Percentiles rank a stretch among this genome's conserved stretches.
phyloP scores from a whole-genome alignment of 208 protist species.

The Acanthamoeba rhysodes region DNA sequence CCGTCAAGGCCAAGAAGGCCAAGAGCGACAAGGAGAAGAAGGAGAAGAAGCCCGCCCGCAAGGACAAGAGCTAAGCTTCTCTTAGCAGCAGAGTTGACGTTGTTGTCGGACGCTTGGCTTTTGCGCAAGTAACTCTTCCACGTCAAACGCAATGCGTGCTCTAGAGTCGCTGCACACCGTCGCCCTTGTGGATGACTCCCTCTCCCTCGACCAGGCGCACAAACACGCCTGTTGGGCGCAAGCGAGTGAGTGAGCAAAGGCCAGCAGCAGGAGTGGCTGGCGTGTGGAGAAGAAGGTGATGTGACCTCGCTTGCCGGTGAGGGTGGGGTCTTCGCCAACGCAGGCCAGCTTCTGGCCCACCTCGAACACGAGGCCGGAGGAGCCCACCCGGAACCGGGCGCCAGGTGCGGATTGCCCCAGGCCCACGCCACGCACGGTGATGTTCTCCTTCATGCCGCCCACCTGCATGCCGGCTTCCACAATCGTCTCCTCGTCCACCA shows the following conservation, averaged over 20 bases:
- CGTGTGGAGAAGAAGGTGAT: not conserved
- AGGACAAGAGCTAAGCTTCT: constrained; percentile 9
- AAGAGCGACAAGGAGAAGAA: constrained; percentile 21
- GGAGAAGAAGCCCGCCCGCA: constrained; percentile 5
- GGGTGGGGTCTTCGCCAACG: not conserved
- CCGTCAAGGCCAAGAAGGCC: constrained; percentile 15
- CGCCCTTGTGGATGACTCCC: not conserved
- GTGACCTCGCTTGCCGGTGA: not conserved
- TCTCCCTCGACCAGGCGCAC: not conserved
- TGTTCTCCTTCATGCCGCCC: not conserved
- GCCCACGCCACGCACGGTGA: not conserved
- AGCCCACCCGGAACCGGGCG: not conserved
- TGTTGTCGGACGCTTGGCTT: too few relatives aligned
- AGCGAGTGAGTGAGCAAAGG: too few relatives aligned
- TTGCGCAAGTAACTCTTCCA: too few relatives aligned
- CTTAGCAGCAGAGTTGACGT: too few relatives aligned
- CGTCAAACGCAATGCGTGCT: too few relatives aligned
- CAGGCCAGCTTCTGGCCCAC: not conserved
- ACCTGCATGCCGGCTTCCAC: not conserved
- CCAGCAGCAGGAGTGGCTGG: not conserved
- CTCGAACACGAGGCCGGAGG: not conserved
- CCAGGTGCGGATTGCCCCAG: not conserved
- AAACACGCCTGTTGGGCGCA: not conserved
- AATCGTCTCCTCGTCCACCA: not conserved
- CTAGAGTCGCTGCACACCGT: not conserved